phyloP scores from a whole-genome alignment of 2,329 filamentous ascomycete genomes.

The Nothophoma quercina region DNA sequence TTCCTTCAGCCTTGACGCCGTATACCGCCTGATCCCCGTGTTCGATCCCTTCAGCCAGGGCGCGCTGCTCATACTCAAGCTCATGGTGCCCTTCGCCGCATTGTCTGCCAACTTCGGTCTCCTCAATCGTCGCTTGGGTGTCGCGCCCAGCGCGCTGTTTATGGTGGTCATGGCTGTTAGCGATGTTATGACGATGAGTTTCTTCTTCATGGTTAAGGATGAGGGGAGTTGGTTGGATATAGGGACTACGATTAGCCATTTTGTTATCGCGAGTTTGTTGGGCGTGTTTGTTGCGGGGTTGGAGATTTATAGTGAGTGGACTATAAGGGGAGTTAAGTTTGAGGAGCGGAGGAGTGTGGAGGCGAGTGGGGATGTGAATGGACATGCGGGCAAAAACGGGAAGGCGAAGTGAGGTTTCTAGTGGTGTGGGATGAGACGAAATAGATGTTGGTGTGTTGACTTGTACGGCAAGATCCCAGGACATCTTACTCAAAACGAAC shows the following conservation, averaged over 20 bases:
- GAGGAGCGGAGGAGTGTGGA: slow-evolving; percentile 37
- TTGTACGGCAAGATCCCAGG: too few species aligned
- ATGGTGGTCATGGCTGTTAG: slow-evolving; percentile 88
- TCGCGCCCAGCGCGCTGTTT: slow-evolving; percentile 88
- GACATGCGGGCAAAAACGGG: slow-evolving; percentile 11
- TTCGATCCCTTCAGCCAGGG: slow-evolving; percentile 95
- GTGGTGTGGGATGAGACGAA: too few species aligned
- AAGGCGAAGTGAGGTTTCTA: slow-evolving; percentile 17
- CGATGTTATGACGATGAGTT: slow-evolving; percentile 90
- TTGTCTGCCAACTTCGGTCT: slow-evolving; percentile 95
- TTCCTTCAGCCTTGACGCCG: slow-evolving; percentile 91
- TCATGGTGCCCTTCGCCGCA: slow-evolving; percentile 91
- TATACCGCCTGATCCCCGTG: slow-evolving; percentile 83
- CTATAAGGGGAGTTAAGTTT: slow-evolving; percentile 82
- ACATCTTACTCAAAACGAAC: too few species aligned
- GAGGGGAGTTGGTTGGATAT: slow-evolving; percentile 98
- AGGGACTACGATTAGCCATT: slow-evolving; percentile 94
- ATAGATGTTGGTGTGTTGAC: too few species aligned
- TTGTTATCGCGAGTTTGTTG: slow-evolving; percentile 86
- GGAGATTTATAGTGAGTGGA: slow-evolving; percentile 83
- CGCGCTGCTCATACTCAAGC: slow-evolving; percentile 83
- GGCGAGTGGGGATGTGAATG: slow-evolving; percentile 8
- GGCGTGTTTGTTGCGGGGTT: slow-evolving; percentile 90
- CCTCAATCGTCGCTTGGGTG: slow-evolving; percentile 81
- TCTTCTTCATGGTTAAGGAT: slow-evolving; percentile 97